Conservation (phyloP, 2,329 filamentous ascomycete genomes). For the Penicillium sp. region DNA sequence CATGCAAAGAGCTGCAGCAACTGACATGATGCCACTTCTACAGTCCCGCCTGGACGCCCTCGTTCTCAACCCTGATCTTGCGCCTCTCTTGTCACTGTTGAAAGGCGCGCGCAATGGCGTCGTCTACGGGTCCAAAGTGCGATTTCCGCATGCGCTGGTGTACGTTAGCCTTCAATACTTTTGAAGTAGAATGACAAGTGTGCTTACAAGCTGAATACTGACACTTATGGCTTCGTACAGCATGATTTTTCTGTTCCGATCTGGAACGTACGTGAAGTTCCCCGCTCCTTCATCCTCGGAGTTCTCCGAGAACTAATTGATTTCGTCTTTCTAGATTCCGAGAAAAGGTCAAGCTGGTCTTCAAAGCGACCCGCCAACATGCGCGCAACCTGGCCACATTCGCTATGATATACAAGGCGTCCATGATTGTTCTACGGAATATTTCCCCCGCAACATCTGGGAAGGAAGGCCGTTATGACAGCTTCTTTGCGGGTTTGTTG, state of each 20-base stretch:
- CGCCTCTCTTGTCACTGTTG: conserved; percentile 78
- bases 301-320: conserved; percentile 12
- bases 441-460: conserved; percentile 46
- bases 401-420: conserved; percentile 83
- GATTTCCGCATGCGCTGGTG: conserved; percentile 96
- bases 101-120: conserved; percentile 96
- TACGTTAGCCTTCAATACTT: conserved; percentile 38
- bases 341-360: conserved; percentile 75
- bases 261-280: conserved; percentile 66
- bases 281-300: conserved; percentile 22
- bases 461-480: conserved; percentile 73
- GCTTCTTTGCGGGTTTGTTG: conserved; percentile 80
- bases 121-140: conserved; percentile 95
- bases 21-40: neutral
- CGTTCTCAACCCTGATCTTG: conserved; percentile 79
- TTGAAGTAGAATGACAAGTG: neutral
- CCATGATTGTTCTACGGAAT: conserved; percentile 73
- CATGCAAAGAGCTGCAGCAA: conserved; percentile 9
- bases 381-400: conserved; percentile 91
- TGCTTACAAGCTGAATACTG: conserved; percentile 12
- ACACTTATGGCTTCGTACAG: conserved; percentile 45
- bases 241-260: conserved; percentile 97
- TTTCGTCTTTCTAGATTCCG: conserved; percentile 54
- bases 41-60: conserved; percentile 73
- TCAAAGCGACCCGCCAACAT: conserved; percentile 86